Evolutionary conservation across 106 monocot genomes (phyloP).

Genomic region (Acanthochlamys bracteata): DNA sequence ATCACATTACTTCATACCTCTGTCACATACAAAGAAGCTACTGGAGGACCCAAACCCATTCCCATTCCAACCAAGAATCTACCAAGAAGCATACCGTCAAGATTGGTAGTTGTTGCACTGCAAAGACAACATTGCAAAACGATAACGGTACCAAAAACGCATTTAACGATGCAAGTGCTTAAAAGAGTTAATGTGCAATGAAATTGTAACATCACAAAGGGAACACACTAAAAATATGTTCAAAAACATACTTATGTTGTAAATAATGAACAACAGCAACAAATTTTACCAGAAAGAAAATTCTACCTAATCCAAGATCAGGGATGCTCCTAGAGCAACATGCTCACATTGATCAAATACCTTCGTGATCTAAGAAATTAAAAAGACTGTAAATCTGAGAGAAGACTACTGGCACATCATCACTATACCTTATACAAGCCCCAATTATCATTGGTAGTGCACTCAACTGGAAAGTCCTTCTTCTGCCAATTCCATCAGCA

Average conservation of each 20-base stretch:
- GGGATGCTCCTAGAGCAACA: no score
- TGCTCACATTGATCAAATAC: no score
- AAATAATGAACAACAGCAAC: no score
- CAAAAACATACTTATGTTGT: no score
- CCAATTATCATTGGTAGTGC: conserved; percentile 88
- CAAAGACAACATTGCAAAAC: conserved; percentile 11
- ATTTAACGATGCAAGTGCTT: not conserved
- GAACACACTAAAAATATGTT: no score
- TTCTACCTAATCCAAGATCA: no score
- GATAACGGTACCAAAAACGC: not conserved
- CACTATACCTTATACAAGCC: conserved; percentile 56
- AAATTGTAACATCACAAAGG: no score
- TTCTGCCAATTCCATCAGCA: conserved; percentile 76
- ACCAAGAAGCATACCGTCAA: conserved; percentile 82
- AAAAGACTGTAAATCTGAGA: no score
- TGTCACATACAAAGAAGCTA: conserved; percentile 83
- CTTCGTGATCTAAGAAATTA: no score
- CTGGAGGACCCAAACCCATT: conserved; percentile 88
- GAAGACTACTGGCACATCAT: no score
- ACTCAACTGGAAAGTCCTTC: conserved; percentile 84
- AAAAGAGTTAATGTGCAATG: no score
- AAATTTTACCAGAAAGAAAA: no score
- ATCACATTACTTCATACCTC: conserved; percentile 45
- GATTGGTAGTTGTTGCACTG: conserved; percentile 62
- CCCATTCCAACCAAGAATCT: conserved; percentile 94